Evolutionary conservation across 1,284 basidiomycete species (phyloP).

Genomic region (Farysia itapuensis): DNA sequence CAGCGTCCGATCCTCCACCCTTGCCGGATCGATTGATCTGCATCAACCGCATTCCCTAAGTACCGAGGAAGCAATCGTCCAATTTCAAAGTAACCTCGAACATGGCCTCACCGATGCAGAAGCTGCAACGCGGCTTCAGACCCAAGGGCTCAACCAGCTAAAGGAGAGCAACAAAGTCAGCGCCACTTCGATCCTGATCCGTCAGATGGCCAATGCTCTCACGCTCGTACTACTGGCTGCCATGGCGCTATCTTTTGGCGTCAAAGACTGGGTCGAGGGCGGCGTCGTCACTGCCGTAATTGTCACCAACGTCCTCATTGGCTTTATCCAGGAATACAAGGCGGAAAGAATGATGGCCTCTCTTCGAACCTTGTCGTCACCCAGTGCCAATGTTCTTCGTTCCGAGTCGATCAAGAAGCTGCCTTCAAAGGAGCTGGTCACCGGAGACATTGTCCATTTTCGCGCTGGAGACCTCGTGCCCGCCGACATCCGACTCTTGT

Average conservation of each 20-base stretch:
- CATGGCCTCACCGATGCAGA: conserved; percentile 35
- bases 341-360: conserved; percentile 54
- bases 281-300: conserved; percentile 69
- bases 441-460: conserved; percentile 66
- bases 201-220: conserved; percentile 52
- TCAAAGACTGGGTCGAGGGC: conserved; percentile 67
- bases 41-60: conserved; percentile 52
- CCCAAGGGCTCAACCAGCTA: conserved; percentile 43
- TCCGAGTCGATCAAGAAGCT: conserved; percentile 19
- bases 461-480: conserved; percentile 47
- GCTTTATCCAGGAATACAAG: conserved; percentile 53
- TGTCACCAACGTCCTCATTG: conserved; percentile 48
- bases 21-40: conserved; percentile 40
- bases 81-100: conserved; percentile 32
- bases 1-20: conserved; percentile 39
- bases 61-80: conserved; percentile 21
- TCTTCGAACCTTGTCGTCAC: conserved; percentile 47
- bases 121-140: conserved; percentile 20
- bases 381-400: conserved; percentile 44
- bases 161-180: conserved; percentile 43
- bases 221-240: conserved; percentile 64
- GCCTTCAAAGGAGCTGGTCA: conserved; percentile 24
- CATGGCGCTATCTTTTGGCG: conserved; percentile 67
- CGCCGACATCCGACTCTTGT: conserved; percentile 49
- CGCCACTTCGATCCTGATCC: conserved; percentile 44